Conservation (phyloP, 257 asterid genomes). For the Nicotiana attenuata region DNA sequence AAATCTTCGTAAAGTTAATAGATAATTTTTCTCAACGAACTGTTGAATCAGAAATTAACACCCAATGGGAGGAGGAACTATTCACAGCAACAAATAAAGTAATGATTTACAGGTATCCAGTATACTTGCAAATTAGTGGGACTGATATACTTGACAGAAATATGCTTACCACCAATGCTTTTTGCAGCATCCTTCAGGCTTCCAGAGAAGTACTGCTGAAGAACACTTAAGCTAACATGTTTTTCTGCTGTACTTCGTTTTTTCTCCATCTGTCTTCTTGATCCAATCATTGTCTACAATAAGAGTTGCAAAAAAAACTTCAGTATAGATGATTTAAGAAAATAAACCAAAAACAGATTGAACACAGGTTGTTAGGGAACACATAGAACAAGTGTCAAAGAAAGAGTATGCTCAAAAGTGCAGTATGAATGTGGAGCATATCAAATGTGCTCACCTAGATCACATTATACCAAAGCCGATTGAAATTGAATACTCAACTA, state of each 20-base stretch:
- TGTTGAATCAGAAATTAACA: neutral
- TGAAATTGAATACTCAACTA: neutral
- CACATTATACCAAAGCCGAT: neutral
- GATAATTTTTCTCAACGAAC: neutral
- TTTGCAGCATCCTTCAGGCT: constrained; percentile 94
- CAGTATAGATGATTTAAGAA: neutral
- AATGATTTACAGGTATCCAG: neutral
- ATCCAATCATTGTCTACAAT: constrained; percentile 17
- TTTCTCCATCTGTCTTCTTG: constrained; percentile 49
- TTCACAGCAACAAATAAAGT: neutral
- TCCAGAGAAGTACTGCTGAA: constrained; percentile 84
- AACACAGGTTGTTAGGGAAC: neutral
- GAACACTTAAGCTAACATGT: constrained; percentile 77
- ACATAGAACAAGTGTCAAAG: neutral
- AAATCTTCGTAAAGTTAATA: neutral
- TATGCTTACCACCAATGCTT: constrained; percentile 78
- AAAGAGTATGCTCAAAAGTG: neutral
- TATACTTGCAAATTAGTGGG: neutral
- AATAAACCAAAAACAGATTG: neutral
- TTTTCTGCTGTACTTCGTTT: constrained; percentile 77
- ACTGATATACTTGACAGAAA: neutral
- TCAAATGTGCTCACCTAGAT: neutral
- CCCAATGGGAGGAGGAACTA: neutral
- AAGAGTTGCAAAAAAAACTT: neutral
- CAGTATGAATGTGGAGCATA: neutral